Evolutionary conservation across 176 grass and related monocot species (phyloP).

Genomic region (Aegilops speltoides): DNA sequence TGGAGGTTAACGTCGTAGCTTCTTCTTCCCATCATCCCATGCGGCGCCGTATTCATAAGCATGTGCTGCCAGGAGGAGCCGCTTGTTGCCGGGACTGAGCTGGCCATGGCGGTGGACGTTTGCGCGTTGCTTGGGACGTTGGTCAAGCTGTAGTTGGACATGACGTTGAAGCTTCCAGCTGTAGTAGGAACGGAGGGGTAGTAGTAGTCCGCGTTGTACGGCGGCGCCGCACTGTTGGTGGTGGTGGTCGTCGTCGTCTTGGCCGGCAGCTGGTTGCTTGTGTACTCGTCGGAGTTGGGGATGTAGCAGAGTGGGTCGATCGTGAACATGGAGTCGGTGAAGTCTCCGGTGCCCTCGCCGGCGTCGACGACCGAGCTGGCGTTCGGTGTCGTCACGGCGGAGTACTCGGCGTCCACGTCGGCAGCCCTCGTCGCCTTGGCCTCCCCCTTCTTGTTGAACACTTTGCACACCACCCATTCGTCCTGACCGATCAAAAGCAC

Average conservation of each 20-base stretch:
- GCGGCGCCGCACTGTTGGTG: not conserved
- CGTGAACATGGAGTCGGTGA: constrained; percentile 29
- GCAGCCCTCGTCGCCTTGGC: not conserved
- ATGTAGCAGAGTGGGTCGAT: constrained; percentile 28
- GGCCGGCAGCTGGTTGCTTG: not conserved
- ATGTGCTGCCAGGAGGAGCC: constrained; percentile 14
- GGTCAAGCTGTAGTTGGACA: constrained; percentile 25
- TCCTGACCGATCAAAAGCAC: constrained; percentile 28
- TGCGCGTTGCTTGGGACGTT: constrained; percentile 1
- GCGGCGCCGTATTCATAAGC: not conserved
- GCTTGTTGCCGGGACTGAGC: not conserved
- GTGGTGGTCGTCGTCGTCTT: not conserved
- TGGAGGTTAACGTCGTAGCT: not conserved
- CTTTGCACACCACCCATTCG: constrained; percentile 66
- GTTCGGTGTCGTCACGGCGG: constrained; percentile 29
- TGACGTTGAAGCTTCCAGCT: constrained; percentile 2
- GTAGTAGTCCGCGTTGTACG: constrained; percentile 18
- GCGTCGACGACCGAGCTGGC: constrained; percentile 35
- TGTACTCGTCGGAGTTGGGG: constrained; percentile 16
- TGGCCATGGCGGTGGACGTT: not conserved
- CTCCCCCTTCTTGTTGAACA: constrained; percentile 45
- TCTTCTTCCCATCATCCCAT: constrained; percentile 20
- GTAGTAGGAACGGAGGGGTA: not conserved
- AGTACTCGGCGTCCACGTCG: constrained; percentile 1
- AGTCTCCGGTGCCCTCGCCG: constrained; percentile 6